Conservation (phyloP, 2,329 filamentous ascomycete species). For the Atkinsonella texensis region DNA sequence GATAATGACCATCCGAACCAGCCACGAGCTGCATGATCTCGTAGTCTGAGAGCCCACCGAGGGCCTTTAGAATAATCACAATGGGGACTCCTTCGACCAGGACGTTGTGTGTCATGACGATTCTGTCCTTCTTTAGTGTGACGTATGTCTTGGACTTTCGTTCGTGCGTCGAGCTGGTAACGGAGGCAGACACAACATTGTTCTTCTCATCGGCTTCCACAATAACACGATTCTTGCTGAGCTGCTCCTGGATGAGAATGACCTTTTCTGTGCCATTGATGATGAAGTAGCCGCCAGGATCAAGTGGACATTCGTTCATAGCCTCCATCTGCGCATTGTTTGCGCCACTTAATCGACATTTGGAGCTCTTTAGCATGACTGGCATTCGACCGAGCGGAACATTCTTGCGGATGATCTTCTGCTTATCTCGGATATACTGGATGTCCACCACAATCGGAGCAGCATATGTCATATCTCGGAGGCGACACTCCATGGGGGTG, state of each 20-base stretch:
- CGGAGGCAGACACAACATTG: constrained; percentile 85
- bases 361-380: constrained; percentile 93
- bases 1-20: constrained; percentile 75
- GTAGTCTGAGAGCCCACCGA: constrained; percentile 87
- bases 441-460: constrained; percentile 91
- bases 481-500: constrained; percentile 89
- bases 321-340: constrained; percentile 79
- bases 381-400: constrained; percentile 84
- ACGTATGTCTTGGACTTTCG: constrained; percentile 98
- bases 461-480: constrained; percentile 96
- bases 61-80: constrained; percentile 81
- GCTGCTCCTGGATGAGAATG: constrained; percentile 93
- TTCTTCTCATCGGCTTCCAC: constrained; percentile 91
- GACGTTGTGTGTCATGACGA: constrained; percentile 86
- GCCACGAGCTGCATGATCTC: constrained; percentile 89
- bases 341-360: constrained; percentile 75
- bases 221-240: constrained; percentile 98
- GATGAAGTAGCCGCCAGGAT: constrained; percentile 96
- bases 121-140: constrained; percentile 81
- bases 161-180: constrained; percentile 95
- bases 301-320: constrained; percentile 90
- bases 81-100: constrained; percentile 90
- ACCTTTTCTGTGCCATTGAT: constrained; percentile 97
- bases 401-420: constrained; percentile 60
- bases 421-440: constrained; percentile 72